phyloP scores from a whole-genome alignment of 306 rosid genomes.

The cucumber (Cucumis sativus) region Cucumber_9930_V3 NC_026656.2:19728501-19729000 shows the following conservation, averaged over 20 bases:
- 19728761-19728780: slow-evolving; percentile 76
- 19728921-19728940: background rate
- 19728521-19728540: background rate
- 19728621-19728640: slow-evolving; percentile 30
- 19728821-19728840: slow-evolving; percentile 42
- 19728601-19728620: slow-evolving; percentile 13
- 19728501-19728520: background rate
- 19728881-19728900: slow-evolving; percentile 34
- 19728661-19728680: slow-evolving; percentile 43
- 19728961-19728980: background rate
- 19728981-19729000: too few relatives aligned
- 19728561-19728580: background rate
- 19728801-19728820: slow-evolving; percentile 43
- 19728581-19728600: background rate
- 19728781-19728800: slow-evolving; percentile 58
- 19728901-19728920: slow-evolving; percentile 33
- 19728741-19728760: background rate
- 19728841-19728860: slow-evolving; percentile 79
- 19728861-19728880: slow-evolving; percentile 75
- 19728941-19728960: background rate
- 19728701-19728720: background rate
- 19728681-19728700: slow-evolving; percentile 63
- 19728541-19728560: background rate
- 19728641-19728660: slow-evolving; percentile 43
- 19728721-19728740: background rate